Evolutionary conservation across 139 green algal species (phyloP).

Genomic region (Penium margaritaceum): DNA sequence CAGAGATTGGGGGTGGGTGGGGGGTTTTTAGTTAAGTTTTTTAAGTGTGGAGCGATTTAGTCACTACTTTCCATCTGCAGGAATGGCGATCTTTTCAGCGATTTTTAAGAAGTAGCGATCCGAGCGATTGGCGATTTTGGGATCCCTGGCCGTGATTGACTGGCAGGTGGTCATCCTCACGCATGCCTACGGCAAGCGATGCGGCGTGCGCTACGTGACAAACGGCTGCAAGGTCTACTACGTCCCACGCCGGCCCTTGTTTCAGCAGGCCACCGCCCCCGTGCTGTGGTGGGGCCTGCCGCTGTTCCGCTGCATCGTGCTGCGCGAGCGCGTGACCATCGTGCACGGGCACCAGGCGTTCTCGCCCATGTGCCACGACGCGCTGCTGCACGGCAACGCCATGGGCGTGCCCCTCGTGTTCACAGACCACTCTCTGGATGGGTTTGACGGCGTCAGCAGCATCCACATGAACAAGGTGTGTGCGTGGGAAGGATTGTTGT

Average conservation of each 20-base stretch:
- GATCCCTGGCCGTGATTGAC: not conserved
- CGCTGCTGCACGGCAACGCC: constrained; percentile 68
- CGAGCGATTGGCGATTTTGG: no score
- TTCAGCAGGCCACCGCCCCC: no score
- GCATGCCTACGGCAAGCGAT: constrained; percentile 64
- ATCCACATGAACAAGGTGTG: constrained; percentile 86
- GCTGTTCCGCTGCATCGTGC: constrained; percentile 62
- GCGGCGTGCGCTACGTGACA: constrained; percentile 74
- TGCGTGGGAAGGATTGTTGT: no score
- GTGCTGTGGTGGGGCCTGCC: no score
- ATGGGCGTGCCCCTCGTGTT: constrained; percentile 84
- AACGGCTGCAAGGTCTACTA: constrained; percentile 97
- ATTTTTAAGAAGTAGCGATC: no score
- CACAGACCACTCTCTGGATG: constrained; percentile 95
- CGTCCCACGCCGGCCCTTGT: constrained; percentile 64
- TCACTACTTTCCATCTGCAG: not conserved
- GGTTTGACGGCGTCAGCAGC: constrained; percentile 75
- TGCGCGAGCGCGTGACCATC: constrained; percentile 72
- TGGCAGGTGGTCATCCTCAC: constrained; percentile 72
- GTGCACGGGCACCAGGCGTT: constrained; percentile 85
- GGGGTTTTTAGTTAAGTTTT: not conserved
- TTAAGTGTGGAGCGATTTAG: not conserved
- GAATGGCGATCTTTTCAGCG: no score
- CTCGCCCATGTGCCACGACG: constrained; percentile 73
- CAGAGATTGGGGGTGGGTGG: not conserved